phyloP scores from a whole-genome alignment of 805 yeast genomes.

The Danielia oregonensis region DNA sequence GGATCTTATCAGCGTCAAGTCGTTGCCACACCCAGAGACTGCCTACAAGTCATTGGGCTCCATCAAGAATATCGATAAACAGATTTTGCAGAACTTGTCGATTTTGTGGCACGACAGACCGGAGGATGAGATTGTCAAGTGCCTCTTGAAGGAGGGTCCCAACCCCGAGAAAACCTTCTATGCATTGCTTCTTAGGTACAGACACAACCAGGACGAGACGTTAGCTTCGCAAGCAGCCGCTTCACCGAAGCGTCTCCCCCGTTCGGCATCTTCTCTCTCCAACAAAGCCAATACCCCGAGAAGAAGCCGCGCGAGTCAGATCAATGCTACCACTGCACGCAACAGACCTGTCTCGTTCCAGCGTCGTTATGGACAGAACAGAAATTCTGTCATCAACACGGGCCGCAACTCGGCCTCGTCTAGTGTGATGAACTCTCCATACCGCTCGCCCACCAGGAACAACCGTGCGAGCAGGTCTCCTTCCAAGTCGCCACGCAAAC shows the following conservation, averaged over 20 bases:
- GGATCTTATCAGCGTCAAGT: conserved; percentile 41
- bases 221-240: conserved; percentile 13
- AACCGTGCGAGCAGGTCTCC: conserved; percentile 9
- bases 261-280: conserved; percentile 8
- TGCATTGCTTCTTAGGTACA: conserved; percentile 42
- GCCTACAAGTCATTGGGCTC: conserved; percentile 50
- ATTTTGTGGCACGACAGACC: conserved; percentile 57
- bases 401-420: conserved; percentile 24
- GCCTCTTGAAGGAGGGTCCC: conserved; percentile 36
- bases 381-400: conserved; percentile 13
- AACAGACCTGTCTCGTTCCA: conserved; percentile 41
- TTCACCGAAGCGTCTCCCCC: conserved; percentile 14
- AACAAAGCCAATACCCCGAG: conserved; percentile 10
- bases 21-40: conserved; percentile 53
- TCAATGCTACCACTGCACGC: conserved; percentile 30
- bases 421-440: conserved; percentile 32
- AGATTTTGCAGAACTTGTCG: conserved; percentile 51
- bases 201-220: conserved; percentile 36
- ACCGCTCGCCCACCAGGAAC: conserved; percentile 16
- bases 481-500: conserved; percentile 20
- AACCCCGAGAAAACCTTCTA: conserved; percentile 46
- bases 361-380: conserved; percentile 27
- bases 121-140: conserved; percentile 34
- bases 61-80: conserved; percentile 46
- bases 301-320: conserved; percentile 25